These are phyloP conservation scores for Juncus effusus DNA, from an alignment of 176 grass and related monocot genomes.

Conservation along the genomic window DNA sequence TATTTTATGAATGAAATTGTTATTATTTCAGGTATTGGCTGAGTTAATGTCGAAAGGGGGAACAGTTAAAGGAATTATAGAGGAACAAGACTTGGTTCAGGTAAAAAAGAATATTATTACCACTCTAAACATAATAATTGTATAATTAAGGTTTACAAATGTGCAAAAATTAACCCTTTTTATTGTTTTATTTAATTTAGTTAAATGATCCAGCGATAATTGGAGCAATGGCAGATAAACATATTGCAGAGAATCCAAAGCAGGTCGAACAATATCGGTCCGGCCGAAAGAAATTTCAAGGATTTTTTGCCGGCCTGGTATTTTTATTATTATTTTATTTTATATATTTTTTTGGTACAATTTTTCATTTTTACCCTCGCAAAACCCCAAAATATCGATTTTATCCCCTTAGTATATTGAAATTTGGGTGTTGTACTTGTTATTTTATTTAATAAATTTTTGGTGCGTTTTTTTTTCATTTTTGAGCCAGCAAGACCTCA, in stretches of 20 bases:
- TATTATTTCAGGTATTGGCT: conserved; percentile 52
- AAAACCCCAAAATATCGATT: too few species aligned
- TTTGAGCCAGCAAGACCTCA: too few species aligned
- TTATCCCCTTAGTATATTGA: too few species aligned
- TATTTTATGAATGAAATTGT: background rate
- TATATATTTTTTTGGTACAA: background rate
- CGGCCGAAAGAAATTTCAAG: conserved; percentile 82
- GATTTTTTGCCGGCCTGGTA: conserved; percentile 89
- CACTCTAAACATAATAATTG: conserved; percentile 6
- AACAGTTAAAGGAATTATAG: conserved; percentile 71
- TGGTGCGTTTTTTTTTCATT: background rate
- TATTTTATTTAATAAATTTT: background rate
- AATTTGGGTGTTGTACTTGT: background rate
- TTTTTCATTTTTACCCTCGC: too few species aligned
- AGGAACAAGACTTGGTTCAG: conserved; percentile 96
- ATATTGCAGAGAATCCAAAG: conserved; percentile 66
- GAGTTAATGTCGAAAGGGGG: conserved; percentile 79
- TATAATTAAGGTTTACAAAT: background rate
- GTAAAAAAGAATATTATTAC: conserved; percentile 17
- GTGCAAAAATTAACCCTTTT: background rate
- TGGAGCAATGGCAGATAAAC: conserved; percentile 73
- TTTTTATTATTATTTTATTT: background rate
- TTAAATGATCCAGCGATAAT: conserved; percentile 77
- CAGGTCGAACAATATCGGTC: conserved; percentile 76
- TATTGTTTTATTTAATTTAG: conserved; percentile 34